Evolutionary conservation across 257 asterid genomes (phyloP).

Genomic region (Rehmannia glutinosa): DNA sequence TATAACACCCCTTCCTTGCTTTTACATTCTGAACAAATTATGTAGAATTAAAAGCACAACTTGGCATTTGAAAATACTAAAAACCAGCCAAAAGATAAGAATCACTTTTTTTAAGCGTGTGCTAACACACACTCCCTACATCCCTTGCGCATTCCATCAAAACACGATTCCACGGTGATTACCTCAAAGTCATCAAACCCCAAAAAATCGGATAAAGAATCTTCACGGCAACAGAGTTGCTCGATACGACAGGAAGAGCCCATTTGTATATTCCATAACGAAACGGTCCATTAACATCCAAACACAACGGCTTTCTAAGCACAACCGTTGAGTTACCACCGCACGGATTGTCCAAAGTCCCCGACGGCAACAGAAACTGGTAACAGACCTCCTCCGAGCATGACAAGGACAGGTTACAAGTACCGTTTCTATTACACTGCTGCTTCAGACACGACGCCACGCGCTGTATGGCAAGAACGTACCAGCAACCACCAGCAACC

Average conservation of each 20-base stretch:
- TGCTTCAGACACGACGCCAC: conserved; percentile 77
- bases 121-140: too few species aligned
- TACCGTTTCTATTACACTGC: conserved; percentile 43
- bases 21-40: too few species aligned
- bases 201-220: conserved; percentile 91
- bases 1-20: too few species aligned
- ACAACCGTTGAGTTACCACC: conserved; percentile 47
- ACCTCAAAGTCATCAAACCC: conserved; percentile 98
- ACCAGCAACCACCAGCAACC: conserved; percentile 99
- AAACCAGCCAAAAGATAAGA: not conserved
- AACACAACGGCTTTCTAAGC: conserved; percentile 56
- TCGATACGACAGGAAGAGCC: conserved; percentile 93
- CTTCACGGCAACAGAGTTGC: conserved; percentile 78
- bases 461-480: conserved; percentile 86
- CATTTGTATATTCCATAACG: conserved; percentile 77
- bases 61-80: too few species aligned
- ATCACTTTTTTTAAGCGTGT: not conserved
- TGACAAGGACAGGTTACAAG: conserved; percentile 54
- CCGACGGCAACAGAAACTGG: conserved; percentile 51
- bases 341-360: conserved; percentile 51
- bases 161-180: not conserved
- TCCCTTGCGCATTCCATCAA: not conserved
- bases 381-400: conserved; percentile 83
- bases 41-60: too few species aligned
- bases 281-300: conserved; percentile 84